Base-by-base conservation (phyloP, 2,329 filamentous ascomycete species). In the Penicillium sp. region DNA sequence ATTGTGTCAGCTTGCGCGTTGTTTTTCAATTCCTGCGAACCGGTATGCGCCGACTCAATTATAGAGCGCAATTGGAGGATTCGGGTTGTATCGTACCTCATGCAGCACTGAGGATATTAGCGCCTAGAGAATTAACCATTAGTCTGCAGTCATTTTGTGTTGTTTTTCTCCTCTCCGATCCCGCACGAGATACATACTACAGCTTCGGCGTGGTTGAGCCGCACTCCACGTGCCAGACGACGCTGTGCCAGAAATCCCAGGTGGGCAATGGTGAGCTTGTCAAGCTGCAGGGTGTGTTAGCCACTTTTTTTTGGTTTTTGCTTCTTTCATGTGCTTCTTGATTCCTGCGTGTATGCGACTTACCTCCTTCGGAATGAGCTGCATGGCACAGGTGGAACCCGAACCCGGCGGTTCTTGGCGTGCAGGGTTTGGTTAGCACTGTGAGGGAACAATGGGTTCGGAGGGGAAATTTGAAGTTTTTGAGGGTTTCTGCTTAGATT, bases 241-340 rank as follows among this genome's bases (percentile, higher is more conserved):
- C 86, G 81, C 76, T 97, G 92, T 46, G 92, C 92, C 41, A 96
- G 80, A 59, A 87, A 80, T 61, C 92, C 92, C 54, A 95, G 77
- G 72, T 96, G 89, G 46, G 90, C 88, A 67, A 95, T 92, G 69
- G 87, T 81, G 72, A 97, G 88, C 83, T 97, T 97, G 79, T 97
- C 92, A 66, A 97, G 80, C 92, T 97, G 50, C 48, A 33, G 27
- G 36, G 31, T 19, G 19, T 35, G 49, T 49, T 35, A 53, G 53
- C 7, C 22, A 6, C 7, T 25, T 25, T 25, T 25, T 25, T 5
- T 25, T 25, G 5, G 5, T 25, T 25, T 5, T 25, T 25, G 5
- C 22, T 8, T 7, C 8, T 44, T 35, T 28, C 22, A 19, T 50
- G 12, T 34, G 10, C 9, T 48, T 36, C 2, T 25, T 7, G 29